These are phyloP conservation scores for Gossypium schwendimanii DNA, from an alignment of 441 rosid genomes.

Conservation along the genomic window DNA sequence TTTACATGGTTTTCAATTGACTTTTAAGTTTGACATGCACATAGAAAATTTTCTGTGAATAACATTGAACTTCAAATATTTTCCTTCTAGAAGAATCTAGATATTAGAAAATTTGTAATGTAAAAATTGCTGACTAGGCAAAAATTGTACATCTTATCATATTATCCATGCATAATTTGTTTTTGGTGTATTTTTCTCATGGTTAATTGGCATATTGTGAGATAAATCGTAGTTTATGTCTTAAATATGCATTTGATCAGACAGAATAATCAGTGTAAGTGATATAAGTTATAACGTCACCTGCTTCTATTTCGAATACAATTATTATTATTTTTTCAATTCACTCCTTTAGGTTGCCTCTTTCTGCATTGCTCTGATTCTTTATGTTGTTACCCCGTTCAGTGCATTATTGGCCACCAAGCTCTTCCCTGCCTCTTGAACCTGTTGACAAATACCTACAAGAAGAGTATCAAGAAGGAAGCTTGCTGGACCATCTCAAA, in stretches of 20 bases:
- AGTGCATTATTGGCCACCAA: conserved; percentile 37
- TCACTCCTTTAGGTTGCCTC: conserved; percentile 11
- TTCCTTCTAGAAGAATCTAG: background rate
- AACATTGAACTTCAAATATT: background rate
- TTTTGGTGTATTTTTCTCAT: background rate
- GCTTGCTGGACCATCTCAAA: conserved; percentile 65
- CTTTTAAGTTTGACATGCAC: background rate
- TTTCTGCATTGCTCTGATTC: conserved; percentile 12
- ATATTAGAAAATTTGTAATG: background rate
- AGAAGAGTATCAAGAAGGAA: conserved; percentile 65
- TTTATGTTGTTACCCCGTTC: conserved; percentile 13
- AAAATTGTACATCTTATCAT: background rate
- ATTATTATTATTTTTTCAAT: background rate
- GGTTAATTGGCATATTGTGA: background rate
- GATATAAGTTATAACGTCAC: background rate
- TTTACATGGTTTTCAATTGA: background rate
- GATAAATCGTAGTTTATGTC: background rate
- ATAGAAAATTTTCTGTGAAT: background rate
- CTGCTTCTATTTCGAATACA: background rate
- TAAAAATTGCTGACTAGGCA: background rate
- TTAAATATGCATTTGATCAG: background rate
- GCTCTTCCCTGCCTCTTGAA: conserved; percentile 41
- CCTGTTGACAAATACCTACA: conserved; percentile 33
- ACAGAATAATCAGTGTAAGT: background rate
- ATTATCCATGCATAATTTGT: background rate